Evolutionary conservation across 148 eudicot genomes (phyloP).

Genomic region (Persicaria maculosa): DNA sequence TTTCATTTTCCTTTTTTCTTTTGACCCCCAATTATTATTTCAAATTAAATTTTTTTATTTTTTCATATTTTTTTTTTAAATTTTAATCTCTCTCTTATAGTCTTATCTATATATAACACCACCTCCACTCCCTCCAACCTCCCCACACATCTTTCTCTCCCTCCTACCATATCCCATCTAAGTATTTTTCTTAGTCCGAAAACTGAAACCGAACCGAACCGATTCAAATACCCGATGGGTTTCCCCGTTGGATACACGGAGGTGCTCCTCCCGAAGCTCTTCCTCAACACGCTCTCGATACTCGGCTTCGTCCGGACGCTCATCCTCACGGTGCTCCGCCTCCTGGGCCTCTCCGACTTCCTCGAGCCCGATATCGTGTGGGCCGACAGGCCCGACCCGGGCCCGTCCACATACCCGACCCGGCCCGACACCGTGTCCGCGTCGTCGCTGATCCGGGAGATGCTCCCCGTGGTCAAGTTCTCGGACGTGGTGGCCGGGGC

Average conservation of each 20-base stretch:
- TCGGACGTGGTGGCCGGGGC: conserved; percentile 32
- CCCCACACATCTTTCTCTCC: neutral
- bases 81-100: neutral
- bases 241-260: conserved; percentile 56
- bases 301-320: conserved; percentile 33
- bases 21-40: neutral
- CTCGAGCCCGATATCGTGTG: conserved; percentile 41
- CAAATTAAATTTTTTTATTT: neutral
- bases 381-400: conserved; percentile 22
- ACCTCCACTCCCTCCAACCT: neutral
- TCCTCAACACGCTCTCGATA: conserved; percentile 38
- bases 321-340: conserved; percentile 19
- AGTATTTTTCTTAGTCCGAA: neutral
- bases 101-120: neutral
- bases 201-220: neutral
- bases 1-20: neutral
- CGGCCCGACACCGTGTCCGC: conserved; percentile 45
- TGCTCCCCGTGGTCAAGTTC: conserved; percentile 59
- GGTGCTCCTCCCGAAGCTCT: conserved; percentile 42
- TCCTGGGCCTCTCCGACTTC: conserved; percentile 50
- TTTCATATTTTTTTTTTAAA: neutral
- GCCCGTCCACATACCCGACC: neutral
- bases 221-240: conserved; percentile 26
- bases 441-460: conserved; percentile 50
- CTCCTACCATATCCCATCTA: neutral